These are phyloP conservation scores for Suillus paluster DNA, from an alignment of 768 basidiomycete species.

Conservation along the genomic window DNA sequence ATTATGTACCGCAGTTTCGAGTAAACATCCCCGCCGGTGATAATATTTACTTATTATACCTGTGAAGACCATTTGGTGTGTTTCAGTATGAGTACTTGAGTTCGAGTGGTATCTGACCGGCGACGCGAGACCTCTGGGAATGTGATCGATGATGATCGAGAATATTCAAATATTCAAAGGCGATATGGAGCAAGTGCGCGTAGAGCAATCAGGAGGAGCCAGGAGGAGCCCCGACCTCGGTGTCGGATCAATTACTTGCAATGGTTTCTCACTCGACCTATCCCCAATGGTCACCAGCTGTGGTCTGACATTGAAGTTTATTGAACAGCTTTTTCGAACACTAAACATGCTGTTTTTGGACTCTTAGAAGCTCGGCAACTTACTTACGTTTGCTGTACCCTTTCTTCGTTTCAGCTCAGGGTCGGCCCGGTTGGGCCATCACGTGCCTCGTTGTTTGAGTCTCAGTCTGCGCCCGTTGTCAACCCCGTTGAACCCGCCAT, in stretches of 20 bases:
- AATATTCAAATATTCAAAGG: constrained; percentile 1
- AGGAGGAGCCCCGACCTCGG: background rate
- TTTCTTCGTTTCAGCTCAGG: background rate
- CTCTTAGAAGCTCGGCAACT: background rate
- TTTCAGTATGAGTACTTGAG: background rate
- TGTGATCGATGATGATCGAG: background rate
- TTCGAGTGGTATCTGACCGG: background rate
- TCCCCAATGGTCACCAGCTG: background rate
- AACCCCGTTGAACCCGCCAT: background rate
- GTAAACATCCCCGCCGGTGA: background rate
- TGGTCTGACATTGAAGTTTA: too few species aligned
- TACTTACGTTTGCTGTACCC: background rate
- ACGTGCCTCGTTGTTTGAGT: constrained; percentile 3
- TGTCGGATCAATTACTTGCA: background rate
- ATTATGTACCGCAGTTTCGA: background rate
- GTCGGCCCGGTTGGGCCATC: background rate
- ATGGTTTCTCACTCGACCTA: background rate
- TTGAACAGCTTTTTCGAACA: too few species aligned
- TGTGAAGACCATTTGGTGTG: background rate
- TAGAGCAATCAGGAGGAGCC: background rate
- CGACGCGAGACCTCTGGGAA: constrained; percentile 3
- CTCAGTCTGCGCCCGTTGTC: background rate
- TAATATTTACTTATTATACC: background rate
- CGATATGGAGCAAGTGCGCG: background rate
- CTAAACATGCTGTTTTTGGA: background rate